Conservation (phyloP, 805 yeast genomes). For the Millerozyma miso region DNA sequence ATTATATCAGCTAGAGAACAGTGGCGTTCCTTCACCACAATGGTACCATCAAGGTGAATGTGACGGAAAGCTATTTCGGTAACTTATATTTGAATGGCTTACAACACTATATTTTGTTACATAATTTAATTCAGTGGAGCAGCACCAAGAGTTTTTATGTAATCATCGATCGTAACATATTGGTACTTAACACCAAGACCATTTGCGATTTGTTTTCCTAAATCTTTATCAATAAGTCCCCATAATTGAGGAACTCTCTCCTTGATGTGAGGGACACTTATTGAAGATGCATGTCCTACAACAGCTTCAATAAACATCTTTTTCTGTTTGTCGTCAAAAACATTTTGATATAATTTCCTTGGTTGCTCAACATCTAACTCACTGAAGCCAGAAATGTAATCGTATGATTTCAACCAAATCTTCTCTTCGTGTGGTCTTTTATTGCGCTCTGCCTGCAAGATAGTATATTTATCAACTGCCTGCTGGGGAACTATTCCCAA, state of each 20-base stretch:
- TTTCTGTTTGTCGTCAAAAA: slow-evolving; percentile 28
- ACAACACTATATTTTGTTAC: not conserved
- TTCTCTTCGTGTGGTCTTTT: slow-evolving; percentile 33
- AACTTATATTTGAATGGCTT: slow-evolving; percentile 6
- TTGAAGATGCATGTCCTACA: slow-evolving; percentile 34
- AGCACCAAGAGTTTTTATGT: slow-evolving; percentile 22
- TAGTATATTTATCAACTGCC: slow-evolving; percentile 18
- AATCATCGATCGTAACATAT: slow-evolving; percentile 29
- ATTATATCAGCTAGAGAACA: slow-evolving; percentile 61
- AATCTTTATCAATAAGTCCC: slow-evolving; percentile 37
- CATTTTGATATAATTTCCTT: slow-evolving; percentile 38
- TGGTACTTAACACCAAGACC: slow-evolving; percentile 37
- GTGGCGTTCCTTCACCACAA: slow-evolving; percentile 42
- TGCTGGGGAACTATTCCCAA: slow-evolving; percentile 29
- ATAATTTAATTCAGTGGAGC: slow-evolving; percentile 11
- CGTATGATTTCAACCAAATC: slow-evolving; percentile 32
- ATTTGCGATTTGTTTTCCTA: slow-evolving; percentile 38
- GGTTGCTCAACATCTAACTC: slow-evolving; percentile 48
- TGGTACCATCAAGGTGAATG: slow-evolving; percentile 71
- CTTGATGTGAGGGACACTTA: slow-evolving; percentile 25
- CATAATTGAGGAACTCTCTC: slow-evolving; percentile 37
- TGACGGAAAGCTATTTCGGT: slow-evolving; percentile 68
- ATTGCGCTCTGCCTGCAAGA: slow-evolving; percentile 24
- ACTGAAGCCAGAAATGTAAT: slow-evolving; percentile 36
- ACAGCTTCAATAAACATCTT: slow-evolving; percentile 33